Conservation (phyloP, 2,329 filamentous ascomycete genomes). For the Ceratocystis destructans region DNA sequence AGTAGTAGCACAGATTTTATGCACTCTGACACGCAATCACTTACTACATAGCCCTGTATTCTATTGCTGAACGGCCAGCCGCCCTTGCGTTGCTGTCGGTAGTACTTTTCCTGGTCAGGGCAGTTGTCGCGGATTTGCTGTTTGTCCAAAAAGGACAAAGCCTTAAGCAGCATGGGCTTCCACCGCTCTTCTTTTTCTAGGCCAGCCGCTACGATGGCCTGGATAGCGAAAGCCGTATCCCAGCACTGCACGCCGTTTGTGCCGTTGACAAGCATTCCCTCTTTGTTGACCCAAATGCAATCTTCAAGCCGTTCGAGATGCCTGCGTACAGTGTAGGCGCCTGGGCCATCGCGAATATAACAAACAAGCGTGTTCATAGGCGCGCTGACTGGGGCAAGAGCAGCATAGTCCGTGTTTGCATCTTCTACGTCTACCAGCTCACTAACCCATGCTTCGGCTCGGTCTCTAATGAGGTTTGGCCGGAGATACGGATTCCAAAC, state of each 20-base stretch:
- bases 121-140: conserved; percentile 85
- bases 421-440: conserved; percentile 82
- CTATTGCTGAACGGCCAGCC: conserved; percentile 93
- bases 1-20: conserved; percentile 75
- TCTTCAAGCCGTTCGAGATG: conserved; percentile 75
- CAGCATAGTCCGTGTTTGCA: conserved; percentile 75
- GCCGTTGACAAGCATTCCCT: conserved; percentile 89
- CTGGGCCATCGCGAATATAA: conserved; percentile 71
- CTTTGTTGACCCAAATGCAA: conserved; percentile 78
- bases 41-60: conserved; percentile 87
- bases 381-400: conserved; percentile 77
- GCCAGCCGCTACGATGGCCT: conserved; percentile 65
- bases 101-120: conserved; percentile 62
- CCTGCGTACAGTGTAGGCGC: conserved; percentile 54
- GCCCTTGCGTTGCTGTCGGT: conserved; percentile 81
- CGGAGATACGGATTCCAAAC: conserved; percentile 72
- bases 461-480: conserved; percentile 47
- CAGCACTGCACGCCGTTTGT: conserved; percentile 97
- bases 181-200: conserved; percentile 65
- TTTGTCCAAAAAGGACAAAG: conserved; percentile 71
- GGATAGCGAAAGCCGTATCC: conserved; percentile 87
- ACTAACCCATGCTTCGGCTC: conserved; percentile 69
- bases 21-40: conserved; percentile 85
- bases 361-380: conserved; percentile 82
- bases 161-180: conserved; percentile 69